A percentile compares a stretch with the other conserved stretches of the same genome.
These are phyloP conservation scores for Pseudocercospora musae DNA, from an alignment of 2,329 filamentous ascomycete genomes.

Conservation along the genomic window DNA sequence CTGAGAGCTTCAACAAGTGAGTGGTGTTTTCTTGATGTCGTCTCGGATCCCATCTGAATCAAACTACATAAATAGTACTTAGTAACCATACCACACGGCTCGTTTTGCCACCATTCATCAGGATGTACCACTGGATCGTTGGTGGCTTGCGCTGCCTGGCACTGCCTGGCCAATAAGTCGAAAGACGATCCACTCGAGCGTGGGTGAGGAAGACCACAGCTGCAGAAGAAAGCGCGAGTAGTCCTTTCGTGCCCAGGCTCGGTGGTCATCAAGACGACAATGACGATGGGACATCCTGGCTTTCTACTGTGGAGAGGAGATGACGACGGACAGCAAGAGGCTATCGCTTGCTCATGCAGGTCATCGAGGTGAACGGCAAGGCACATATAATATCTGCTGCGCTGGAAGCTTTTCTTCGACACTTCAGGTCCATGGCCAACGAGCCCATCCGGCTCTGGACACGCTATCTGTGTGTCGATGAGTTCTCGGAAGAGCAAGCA, in stretches of 20 bases:
- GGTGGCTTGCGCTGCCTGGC: neutral
- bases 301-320: neutral
- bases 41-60: no score
- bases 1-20: no score
- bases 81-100: no score
- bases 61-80: no score
- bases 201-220: neutral
- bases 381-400: slow-evolving; percentile 2
- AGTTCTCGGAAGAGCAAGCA: neutral
- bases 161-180: neutral
- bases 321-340: slow-evolving; percentile 1
- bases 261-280: no score
- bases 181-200: neutral
- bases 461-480: slow-evolving; percentile 10
- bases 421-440: neutral
- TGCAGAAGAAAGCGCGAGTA: neutral
- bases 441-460: slow-evolving; percentile 7
- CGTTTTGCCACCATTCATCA: no score
- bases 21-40: no score
- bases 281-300: neutral
- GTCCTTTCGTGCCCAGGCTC: neutral
- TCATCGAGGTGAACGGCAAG: slow-evolving; percentile 7
- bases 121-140: no score
- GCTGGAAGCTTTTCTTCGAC: slow-evolving; percentile 6
- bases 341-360: slow-evolving; percentile 2